These are phyloP conservation scores for Boechera divaricarpa DNA, from an alignment of 345 rosid species.

Conservation along the genomic window DNA sequence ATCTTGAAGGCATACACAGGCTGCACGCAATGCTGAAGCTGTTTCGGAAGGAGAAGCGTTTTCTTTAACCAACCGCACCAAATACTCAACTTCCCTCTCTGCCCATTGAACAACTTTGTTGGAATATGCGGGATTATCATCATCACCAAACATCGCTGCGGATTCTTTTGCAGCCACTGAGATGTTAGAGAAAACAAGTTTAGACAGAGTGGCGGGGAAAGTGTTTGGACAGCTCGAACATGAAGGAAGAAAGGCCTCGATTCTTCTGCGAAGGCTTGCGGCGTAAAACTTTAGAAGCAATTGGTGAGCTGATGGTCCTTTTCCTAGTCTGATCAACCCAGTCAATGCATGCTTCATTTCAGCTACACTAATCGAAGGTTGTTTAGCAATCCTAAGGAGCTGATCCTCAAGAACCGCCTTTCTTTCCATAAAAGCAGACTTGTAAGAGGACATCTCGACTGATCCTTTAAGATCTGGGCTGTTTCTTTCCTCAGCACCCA, in stretches of 20 bases:
- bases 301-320: slow-evolving; percentile 86
- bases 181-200: slow-evolving; percentile 76
- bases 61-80: slow-evolving; percentile 81
- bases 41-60: slow-evolving; percentile 84
- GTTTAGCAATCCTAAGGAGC: slow-evolving; percentile 69
- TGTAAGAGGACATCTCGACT: slow-evolving; percentile 60
- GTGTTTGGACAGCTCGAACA: slow-evolving; percentile 71
- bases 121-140: slow-evolving; percentile 83
- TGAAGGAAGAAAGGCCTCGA: slow-evolving; percentile 75
- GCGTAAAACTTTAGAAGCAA: slow-evolving; percentile 61
- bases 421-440: slow-evolving; percentile 63
- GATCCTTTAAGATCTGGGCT: slow-evolving; percentile 61
- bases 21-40: slow-evolving; percentile 76
- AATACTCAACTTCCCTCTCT: slow-evolving; percentile 88
- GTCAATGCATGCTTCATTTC: slow-evolving; percentile 65
- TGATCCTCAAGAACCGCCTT: slow-evolving; percentile 74
- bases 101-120: slow-evolving; percentile 95
- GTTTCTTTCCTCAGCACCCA: slow-evolving; percentile 76
- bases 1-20: slow-evolving; percentile 73
- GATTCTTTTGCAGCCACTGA: slow-evolving; percentile 76
- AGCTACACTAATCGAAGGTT: slow-evolving; percentile 56
- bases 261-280: slow-evolving; percentile 64
- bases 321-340: slow-evolving; percentile 80
- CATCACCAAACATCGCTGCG: slow-evolving; percentile 80
- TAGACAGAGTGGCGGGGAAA: slow-evolving; percentile 78